Evolutionary conservation across 371 early-diverging fungal genomes (phyloP), one percentile per base, ranked within the genome.

Genomic region (Synchytrium microbalum): DNA sequence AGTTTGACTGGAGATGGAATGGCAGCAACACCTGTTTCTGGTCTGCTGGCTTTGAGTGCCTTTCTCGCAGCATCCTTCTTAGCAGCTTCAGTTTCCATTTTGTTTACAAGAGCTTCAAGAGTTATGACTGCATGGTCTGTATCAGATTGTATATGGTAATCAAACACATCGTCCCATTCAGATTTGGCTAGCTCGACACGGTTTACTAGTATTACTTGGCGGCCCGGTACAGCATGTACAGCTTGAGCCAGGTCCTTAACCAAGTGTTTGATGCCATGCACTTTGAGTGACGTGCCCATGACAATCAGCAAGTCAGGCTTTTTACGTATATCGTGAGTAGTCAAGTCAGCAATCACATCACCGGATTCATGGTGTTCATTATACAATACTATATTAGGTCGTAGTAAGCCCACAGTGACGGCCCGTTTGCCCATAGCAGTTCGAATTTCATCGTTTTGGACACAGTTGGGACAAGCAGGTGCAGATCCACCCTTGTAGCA

Each of bases 271-370:
- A 98, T 84, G 0, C 98, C 99, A 67, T 88, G 86, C 25, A 99
- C 93, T 71, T 93, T 94, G 24, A 99, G 84, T 5, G 93, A 91
- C 16, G 99, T 99, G 28, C 99, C 99, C 84, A 99, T 93, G 25
- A 99, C 93, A 61, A 99, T 79, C 64, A 99, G 72, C 19, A 99
- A 72, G 73, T 96, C 93, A 2, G 95, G 94, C 10, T 79, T 77
- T 66, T 78, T 85, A 51, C 81, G 77, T 51, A 89, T 68, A 72
- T 95, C 95, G 51, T 65, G 73, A 30, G 72, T 60, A 30, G 85
- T 85, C 58, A 84, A 61, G 54, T 83, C 70, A 46, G 91, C 91
- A 77, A 98, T 93, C 38, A 81, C 75, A 24, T 91, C 92, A 58
- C 83, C 92, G 55, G 90, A 74, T 0, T 96, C 86, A 75, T 98